Evolutionary conservation across 176 grass and related monocot species (phyloP), one percentile per base, ranked within the genome.

Genomic region (Avena eriantha): DNA sequence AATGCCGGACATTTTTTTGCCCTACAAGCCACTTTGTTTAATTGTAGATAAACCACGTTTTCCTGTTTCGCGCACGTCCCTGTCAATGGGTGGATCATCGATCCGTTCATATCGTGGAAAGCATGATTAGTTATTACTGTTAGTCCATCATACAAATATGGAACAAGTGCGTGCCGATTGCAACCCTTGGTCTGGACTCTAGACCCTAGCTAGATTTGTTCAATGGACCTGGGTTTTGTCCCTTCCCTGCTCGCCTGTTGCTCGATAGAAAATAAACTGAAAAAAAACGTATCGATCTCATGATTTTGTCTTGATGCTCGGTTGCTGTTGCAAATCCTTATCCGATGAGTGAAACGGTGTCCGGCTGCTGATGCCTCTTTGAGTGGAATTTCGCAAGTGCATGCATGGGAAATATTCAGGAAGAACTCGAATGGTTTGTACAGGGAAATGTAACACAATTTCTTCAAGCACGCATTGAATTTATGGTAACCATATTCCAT

Each of bases 161-260:
- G 82, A 85, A 91, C 85, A 78, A 34, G 54, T 71, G 77, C 90
- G 29, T 19, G 86, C 21, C 81, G 53, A 82, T 85, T 77, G 13
- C 17, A 85, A 76, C 54, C 69, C 86, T 49, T 26, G 12, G 2
- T 57, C 76, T 12, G 36, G 68, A 50, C 58, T 57, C 76, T 12
- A 48, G 68, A 50, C 58, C 59, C 29, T 41, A 41, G 39, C 45
- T 36, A 82, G 82, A 88, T 88, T 72, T 85, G 86, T 91, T 82
- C 82, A 85, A 91, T 70, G 78, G 77, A 91, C 81, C 81, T 91
- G 78, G 78, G 82, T 72, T 84, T 80, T 85, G 73, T 85, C 70
- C 41, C 22, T 57, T 29, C 0, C 60, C 66, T 26, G 41, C 77
- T 63, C 61, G 13, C 22, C 82, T 85, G 78, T 65, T 54, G 59